These are phyloP conservation scores for Murraya koenigii DNA, from an alignment of 345 rosid species.

Conservation along the genomic window DNA sequence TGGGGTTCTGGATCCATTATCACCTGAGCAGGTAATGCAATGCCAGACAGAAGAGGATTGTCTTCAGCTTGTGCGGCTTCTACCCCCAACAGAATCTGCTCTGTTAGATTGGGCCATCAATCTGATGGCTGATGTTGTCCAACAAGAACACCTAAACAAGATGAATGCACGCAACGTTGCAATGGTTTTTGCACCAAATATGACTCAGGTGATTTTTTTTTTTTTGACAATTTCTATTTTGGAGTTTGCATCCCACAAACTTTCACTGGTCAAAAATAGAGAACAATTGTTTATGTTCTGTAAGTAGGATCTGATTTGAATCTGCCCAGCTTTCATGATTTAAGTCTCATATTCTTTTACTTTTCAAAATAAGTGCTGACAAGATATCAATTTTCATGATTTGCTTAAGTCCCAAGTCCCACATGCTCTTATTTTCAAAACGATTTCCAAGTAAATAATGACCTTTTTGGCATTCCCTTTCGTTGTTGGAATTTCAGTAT, in stretches of 20 bases:
- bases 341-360: no score
- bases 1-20: conserved; percentile 78
- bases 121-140: conserved; percentile 94
- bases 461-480: background rate
- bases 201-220: conserved; percentile 75
- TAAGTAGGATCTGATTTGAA: background rate
- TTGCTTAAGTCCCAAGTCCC: background rate
- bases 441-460: background rate
- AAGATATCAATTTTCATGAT: background rate
- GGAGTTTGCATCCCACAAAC: background rate
- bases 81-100: conserved; percentile 88
- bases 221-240: background rate
- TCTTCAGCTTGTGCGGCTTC: conserved; percentile 59
- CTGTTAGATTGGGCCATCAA: conserved; percentile 86
- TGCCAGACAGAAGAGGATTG: conserved; percentile 87
- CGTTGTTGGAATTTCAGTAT: background rate
- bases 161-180: conserved; percentile 97
- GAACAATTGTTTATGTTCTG: no score
- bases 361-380: no score
- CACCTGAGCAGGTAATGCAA: conserved; percentile 83
- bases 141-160: conserved; percentile 78
- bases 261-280: background rate
- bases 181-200: conserved; percentile 97
- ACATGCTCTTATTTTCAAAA: background rate
- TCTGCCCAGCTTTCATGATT: background rate